phyloP scores from a whole-genome alignment of 129 eudicot genomes.

The Chrysanthemum makinoi region DNA sequence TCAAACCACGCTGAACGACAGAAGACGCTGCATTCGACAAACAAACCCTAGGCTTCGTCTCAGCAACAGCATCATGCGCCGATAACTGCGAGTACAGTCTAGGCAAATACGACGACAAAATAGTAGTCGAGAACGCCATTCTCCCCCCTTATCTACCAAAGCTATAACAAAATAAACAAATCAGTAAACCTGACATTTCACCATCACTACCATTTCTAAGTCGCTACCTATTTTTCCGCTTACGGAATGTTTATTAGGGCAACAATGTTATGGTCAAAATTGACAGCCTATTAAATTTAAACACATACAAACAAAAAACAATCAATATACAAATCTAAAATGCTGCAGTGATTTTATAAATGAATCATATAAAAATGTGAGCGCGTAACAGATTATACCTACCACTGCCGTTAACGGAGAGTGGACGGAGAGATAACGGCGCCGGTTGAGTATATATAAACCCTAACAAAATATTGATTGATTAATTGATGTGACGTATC shows the following conservation, averaged over 20 bases:
- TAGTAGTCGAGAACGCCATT: constrained; percentile 41
- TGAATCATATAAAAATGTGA: too few species aligned
- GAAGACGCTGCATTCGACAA: constrained; percentile 32
- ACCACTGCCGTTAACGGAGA: constrained; percentile 6
- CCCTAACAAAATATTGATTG: too few species aligned
- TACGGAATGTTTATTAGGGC: not conserved
- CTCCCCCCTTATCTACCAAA: not conserved
- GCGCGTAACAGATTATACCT: too few species aligned
- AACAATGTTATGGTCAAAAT: not conserved
- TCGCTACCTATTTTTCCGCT: not conserved
- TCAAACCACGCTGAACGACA: constrained; percentile 29
- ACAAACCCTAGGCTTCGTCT: constrained; percentile 25
- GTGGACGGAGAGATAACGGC: constrained; percentile 1
- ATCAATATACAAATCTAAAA: not conserved
- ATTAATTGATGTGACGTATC: too few species aligned
- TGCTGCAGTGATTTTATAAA: not conserved
- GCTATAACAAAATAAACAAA: constrained; percentile 5
- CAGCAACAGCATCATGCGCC: constrained; percentile 16
- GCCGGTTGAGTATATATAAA: not conserved
- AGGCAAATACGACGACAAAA: constrained; percentile 36
- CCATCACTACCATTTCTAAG: constrained; percentile 5
- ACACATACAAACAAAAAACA: not conserved
- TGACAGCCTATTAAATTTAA: not conserved
- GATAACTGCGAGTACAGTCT: constrained; percentile 21
- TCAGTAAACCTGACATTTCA: constrained; percentile 1